Evolutionary conservation across 768 basidiomycete species (phyloP), one percentile per base, ranked within the genome.

Genomic region (Cubamyces lactineus): DNA sequence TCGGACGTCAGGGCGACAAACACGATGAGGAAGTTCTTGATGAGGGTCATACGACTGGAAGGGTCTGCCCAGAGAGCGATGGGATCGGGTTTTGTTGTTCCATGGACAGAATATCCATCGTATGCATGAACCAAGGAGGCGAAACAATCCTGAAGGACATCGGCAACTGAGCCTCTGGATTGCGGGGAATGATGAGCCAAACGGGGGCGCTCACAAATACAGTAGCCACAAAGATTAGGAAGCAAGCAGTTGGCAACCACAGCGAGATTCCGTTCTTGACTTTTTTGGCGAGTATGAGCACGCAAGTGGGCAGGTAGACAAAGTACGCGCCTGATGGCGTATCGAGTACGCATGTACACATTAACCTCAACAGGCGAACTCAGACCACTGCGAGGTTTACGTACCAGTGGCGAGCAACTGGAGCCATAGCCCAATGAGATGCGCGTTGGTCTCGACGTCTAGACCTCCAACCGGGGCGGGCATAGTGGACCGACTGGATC

Each of bases 241-340:
- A n/a, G 34, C 55, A 57, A 12, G 30, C 55, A 3, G n/a, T 17
- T 5, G 55, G 55, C 19, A 57, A 21, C 55, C 45, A 48, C 19
- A 21, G 30, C 3, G 55, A 57, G 15, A 57, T 19, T 8, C 55
- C 55, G 8, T 48, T n/a, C 34, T 26, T 46, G n/a, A 47, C 9
- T 46, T 48, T 57, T 26, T 39, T 23, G 15, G 17, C 19, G 2
- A 57, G 55, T 13, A 57, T 57, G 45, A 48, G 13, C 30, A 46
- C 34, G 21, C 55, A 57, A 17, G 47, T 45, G 15, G 55, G 55
- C 12, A 57, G 46, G 46, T 47, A 57, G n/a, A 57, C 55, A 8
- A 47, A 38, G 45, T 57, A 57, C 34, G 46, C 55, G 28, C 55
- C 55, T 57, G 26, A 19, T 1, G 24, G 34, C 39, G 40, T 11